A percentile compares a stretch with the other conserved stretches of the same genome.
Evolutionary conservation across 805 yeast genomes (phyloP).

Genomic region (Myxozyma nipponensis): DNA sequence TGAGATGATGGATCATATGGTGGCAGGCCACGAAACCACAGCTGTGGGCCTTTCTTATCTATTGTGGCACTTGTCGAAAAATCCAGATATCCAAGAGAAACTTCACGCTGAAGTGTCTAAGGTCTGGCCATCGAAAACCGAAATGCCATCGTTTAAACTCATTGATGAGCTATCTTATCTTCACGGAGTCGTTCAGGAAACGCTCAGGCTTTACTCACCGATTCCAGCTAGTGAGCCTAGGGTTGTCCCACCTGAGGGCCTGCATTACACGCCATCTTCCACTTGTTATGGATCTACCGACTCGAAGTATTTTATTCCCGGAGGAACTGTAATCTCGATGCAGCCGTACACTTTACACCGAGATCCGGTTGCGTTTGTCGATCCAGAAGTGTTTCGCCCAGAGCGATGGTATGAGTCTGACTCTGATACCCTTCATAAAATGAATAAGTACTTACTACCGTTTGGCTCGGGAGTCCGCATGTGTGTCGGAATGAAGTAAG

Average conservation of each 20-base stretch:
- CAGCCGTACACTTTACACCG: slow-evolving; percentile 68
- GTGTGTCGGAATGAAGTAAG: slow-evolving; percentile 59
- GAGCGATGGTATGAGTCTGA: slow-evolving; percentile 52
- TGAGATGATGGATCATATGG: slow-evolving; percentile 59
- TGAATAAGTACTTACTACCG: slow-evolving; percentile 57
- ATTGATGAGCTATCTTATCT: slow-evolving; percentile 56
- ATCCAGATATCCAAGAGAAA: slow-evolving; percentile 47
- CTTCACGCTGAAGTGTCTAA: slow-evolving; percentile 50
- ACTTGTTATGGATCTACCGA: background rate
- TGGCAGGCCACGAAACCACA: slow-evolving; percentile 77
- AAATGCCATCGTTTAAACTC: slow-evolving; percentile 36
- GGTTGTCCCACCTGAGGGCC: slow-evolving; percentile 39
- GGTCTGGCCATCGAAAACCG: slow-evolving; percentile 30
- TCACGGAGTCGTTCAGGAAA: slow-evolving; percentile 60
- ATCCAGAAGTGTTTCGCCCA: slow-evolving; percentile 53
- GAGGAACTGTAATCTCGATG: slow-evolving; percentile 54
- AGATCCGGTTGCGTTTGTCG: slow-evolving; percentile 46
- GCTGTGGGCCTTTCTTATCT: slow-evolving; percentile 61
- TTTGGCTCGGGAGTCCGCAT: slow-evolving; percentile 71
- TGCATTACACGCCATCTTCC: slow-evolving; percentile 3
- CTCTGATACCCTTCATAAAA: slow-evolving; percentile 38
- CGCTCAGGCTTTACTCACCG: slow-evolving; percentile 59
- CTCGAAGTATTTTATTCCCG: slow-evolving; percentile 42
- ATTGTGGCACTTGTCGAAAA: slow-evolving; percentile 54
- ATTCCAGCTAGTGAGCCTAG: slow-evolving; percentile 75